Evolutionary conservation across 2,329 filamentous ascomycete genomes (phyloP).

Genomic region (Aureobasidium lini): DNA sequence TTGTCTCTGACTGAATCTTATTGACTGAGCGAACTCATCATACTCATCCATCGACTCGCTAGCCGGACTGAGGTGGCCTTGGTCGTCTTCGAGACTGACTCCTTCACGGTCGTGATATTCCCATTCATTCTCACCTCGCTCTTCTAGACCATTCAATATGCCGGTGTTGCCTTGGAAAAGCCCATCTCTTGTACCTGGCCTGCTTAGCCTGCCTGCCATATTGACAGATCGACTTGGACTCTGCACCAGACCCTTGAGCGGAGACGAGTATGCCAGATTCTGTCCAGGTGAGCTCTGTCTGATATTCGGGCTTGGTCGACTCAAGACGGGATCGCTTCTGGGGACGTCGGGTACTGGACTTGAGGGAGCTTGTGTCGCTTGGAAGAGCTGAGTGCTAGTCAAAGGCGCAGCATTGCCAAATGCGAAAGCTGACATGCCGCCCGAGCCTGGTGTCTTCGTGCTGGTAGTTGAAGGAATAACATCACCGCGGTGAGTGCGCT

Average conservation of each 20-base stretch:
- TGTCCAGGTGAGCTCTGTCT: constrained; percentile 24
- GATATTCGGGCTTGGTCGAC: constrained; percentile 40
- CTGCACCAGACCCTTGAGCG: constrained; percentile 15
- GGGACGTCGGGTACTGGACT: constrained; percentile 33
- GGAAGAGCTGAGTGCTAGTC: constrained; percentile 40
- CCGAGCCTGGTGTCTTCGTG: constrained; percentile 35
- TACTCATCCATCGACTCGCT: constrained; percentile 28
- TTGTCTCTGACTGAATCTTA: constrained; percentile 25
- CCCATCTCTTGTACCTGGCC: constrained; percentile 14
- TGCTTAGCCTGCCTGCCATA: background rate
- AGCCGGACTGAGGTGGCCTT: background rate
- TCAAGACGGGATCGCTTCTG: constrained; percentile 37
- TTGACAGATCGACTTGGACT: constrained; percentile 19
- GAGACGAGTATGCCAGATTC: constrained; percentile 15
- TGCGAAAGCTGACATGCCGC: constrained; percentile 18
- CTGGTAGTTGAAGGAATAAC: constrained; percentile 34
- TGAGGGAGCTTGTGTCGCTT: constrained; percentile 38
- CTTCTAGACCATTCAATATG: background rate
- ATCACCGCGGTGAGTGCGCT: constrained; percentile 33
- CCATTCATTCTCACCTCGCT: constrained; percentile 8
- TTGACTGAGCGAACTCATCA: constrained; percentile 28
- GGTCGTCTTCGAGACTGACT: constrained; percentile 17
- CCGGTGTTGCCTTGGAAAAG: constrained; percentile 6
- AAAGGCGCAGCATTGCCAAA: constrained; percentile 32
- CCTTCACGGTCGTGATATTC: constrained; percentile 14